These are phyloP conservation scores for Silybum marianum DNA, from an alignment of 129 eudicot species.

Conservation along the genomic window DNA sequence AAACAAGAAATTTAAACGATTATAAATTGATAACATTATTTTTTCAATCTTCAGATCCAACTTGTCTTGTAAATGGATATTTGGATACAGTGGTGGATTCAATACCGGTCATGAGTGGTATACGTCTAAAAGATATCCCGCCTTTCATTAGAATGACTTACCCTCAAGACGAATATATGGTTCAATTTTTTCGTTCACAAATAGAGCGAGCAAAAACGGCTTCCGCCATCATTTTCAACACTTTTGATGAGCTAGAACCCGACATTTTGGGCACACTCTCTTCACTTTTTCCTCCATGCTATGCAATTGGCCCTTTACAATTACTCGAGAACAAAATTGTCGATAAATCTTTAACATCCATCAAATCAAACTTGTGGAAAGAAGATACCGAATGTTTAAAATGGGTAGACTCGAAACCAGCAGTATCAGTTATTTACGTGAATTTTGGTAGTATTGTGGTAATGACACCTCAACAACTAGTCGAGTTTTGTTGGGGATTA, in stretches of 20 bases:
- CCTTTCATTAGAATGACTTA: conserved; percentile 50
- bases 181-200: conserved; percentile 30
- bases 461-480: conserved; percentile 45
- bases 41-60: conserved; percentile 32
- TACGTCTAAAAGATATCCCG: conserved; percentile 55
- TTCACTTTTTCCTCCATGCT: conserved; percentile 31
- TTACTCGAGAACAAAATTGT: conserved; percentile 29
- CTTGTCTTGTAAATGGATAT: conserved; percentile 47
- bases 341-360: conserved; percentile 26
- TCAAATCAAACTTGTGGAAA: conserved; percentile 62
- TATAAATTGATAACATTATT: neutral
- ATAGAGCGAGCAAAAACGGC: conserved; percentile 23
- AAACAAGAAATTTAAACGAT: too few relatives aligned
- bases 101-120: conserved; percentile 48
- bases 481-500: conserved; percentile 65
- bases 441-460: conserved; percentile 62
- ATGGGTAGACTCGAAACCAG: conserved; percentile 51
- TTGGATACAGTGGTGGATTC: conserved; percentile 44
- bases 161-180: conserved; percentile 41
- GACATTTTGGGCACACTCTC: conserved; percentile 34
- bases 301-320: conserved; percentile 52
- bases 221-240: conserved; percentile 52
- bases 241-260: conserved; percentile 50
- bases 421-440: conserved; percentile 50
- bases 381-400: conserved; percentile 47